These are phyloP conservation scores for Glebionis coronaria DNA, from an alignment of 129 eudicot species.

Conservation along the genomic window DNA sequence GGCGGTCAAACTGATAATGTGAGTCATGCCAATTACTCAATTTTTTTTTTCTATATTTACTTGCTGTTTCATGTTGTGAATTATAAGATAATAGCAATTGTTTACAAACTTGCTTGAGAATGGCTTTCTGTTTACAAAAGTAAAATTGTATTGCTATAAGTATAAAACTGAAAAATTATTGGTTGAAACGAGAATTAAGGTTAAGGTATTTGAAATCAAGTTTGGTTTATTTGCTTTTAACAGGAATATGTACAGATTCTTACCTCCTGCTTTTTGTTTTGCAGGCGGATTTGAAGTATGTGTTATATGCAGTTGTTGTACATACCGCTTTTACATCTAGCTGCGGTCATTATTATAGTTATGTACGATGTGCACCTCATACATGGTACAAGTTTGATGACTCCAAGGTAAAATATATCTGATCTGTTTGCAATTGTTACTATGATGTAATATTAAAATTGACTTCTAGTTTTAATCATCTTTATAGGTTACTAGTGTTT, in stretches of 20 bases:
- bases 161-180: too few relatives aligned
- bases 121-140: too few relatives aligned
- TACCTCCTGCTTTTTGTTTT: too few relatives aligned
- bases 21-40: conserved; percentile 27
- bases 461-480: not conserved
- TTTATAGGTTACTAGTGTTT: conserved; percentile 54
- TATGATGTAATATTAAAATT: not conserved
- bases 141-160: too few relatives aligned
- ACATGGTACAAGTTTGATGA: conserved; percentile 83
- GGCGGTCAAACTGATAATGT: conserved; percentile 37
- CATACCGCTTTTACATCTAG: conserved; percentile 57
- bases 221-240: too few relatives aligned
- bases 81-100: too few relatives aligned
- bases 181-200: too few relatives aligned
- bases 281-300: conserved; percentile 68
- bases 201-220: too few relatives aligned
- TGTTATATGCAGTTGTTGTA: conserved; percentile 77
- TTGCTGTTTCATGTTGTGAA: not conserved
- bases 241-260: too few relatives aligned
- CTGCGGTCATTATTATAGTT: conserved; percentile 80
- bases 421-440: too few relatives aligned
- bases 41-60: not conserved
- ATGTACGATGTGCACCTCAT: conserved; percentile 62
- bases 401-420: conserved; percentile 49
- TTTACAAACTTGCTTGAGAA: too few relatives aligned